Conservation (phyloP, 345 rosid genomes). For the Brassica rapa region DNA sequence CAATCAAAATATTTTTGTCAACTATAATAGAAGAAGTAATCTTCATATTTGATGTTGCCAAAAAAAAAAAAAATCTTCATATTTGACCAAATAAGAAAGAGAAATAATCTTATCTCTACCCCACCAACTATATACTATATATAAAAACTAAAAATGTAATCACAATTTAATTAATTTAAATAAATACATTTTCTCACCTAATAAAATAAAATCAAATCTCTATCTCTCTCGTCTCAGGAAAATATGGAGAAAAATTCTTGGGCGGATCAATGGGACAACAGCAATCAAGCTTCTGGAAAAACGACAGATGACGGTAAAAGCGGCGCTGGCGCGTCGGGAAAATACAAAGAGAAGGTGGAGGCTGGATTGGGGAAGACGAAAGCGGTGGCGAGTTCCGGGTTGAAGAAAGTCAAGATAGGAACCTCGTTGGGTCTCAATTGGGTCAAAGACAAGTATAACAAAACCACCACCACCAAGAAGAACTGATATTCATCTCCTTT, state of each 20-base stretch:
- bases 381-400: constrained; percentile 54
- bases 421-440: constrained; percentile 56
- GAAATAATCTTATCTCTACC: neutral
- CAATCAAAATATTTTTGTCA: no score
- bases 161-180: neutral
- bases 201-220: neutral
- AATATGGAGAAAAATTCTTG: constrained; percentile 57
- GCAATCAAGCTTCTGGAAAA: neutral
- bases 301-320: constrained; percentile 20
- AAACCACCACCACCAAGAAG: constrained; percentile 34
- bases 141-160: neutral
- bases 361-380: constrained; percentile 67
- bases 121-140: neutral
- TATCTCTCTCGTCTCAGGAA: neutral
- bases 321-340: constrained; percentile 36
- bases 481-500: constrained; percentile 10
- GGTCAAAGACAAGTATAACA: constrained; percentile 63
- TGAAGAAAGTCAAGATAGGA: constrained; percentile 61
- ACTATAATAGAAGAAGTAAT: no score
- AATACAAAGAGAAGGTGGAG: constrained; percentile 72
- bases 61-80: no score
- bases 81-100: neutral
- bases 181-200: neutral
- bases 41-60: neutral
- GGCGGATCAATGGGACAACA: constrained; percentile 85